Evolutionary conservation across 1,139 yeast species (phyloP), one percentile per base, ranked within the genome.

Genomic region (Arxiozyma slooffiae): DNA sequence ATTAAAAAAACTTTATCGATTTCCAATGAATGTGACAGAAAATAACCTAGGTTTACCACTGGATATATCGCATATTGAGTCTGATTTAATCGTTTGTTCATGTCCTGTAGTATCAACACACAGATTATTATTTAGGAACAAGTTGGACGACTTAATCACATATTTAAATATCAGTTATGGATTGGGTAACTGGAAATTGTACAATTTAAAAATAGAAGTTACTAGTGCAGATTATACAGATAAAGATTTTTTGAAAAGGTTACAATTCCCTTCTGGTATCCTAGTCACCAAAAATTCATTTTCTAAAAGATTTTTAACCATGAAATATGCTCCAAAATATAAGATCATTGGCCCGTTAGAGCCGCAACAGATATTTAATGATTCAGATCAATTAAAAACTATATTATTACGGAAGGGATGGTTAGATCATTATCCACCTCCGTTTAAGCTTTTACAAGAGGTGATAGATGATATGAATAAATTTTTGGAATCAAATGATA

Each of bases 361-460:
- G 17, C 37, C 44, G 9, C 38, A 42, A 14, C 34, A n/a, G 23
- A 21, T 30, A 7, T 26, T 42, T 18, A 42, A 30, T 17, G 30
- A 26, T 30, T 18, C 22, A 9, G 30, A 18, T 7, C 36, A 42
- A 2, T 26, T 42, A 24, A 30, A 30, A 14, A 11, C 17, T 11
- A 18, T 42, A 5, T 42, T 55, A 5, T 36, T 44, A 1, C 50
- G 61, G 38, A 50, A 46, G 11, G 68, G 69, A 2, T 82, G 85
- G 67, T 77, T 82, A 8, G 97, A 90, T 62, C 96, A 89, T 61
- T 77, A 78, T 48, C 81, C 94, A 0, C 90, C 96, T 0, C 77
- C 89, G 0, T 74, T 90, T 50, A 58, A 65, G 0, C 58, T 77
- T 16, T 61, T 90, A 17, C 64, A 76, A 1, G 57, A 61, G 2